A percentile compares a stretch with the other conserved stretches of the same genome.
Evolutionary conservation across 2,329 filamentous ascomycete genomes (phyloP).

Genomic region (Trichoderma arundinaceum): DNA sequence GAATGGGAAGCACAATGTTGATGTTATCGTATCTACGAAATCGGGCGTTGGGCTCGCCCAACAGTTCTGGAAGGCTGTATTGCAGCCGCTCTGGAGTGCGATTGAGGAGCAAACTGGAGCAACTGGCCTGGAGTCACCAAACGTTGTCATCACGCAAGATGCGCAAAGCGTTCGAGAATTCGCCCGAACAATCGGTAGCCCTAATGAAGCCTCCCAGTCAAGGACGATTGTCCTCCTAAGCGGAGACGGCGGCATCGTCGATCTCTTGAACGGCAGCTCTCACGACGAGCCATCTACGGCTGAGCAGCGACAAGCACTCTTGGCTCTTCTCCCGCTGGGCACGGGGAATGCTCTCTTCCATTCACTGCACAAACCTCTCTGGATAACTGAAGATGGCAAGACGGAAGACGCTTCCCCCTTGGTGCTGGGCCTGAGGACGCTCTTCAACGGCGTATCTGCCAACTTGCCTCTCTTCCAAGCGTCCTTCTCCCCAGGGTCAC

Average conservation of each 20-base stretch:
- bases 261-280: conserved; percentile 72
- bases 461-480: conserved; percentile 68
- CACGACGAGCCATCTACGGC: conserved; percentile 7
- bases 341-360: conserved; percentile 70
- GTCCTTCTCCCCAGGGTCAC: conserved; percentile 64
- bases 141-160: conserved; percentile 66
- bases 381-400: conserved; percentile 43
- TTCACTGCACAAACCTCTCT: conserved; percentile 64
- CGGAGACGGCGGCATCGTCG: conserved; percentile 85
- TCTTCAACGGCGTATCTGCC: conserved; percentile 62
- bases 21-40: conserved; percentile 70
- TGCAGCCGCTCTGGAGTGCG: conserved; percentile 61
- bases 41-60: conserved; percentile 67
- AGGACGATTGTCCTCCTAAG: conserved; percentile 75
- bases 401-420: conserved; percentile 44
- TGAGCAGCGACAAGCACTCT: conserved; percentile 45
- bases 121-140: neutral
- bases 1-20: conserved; percentile 46
- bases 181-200: conserved; percentile 45
- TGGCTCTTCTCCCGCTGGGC: conserved; percentile 65
- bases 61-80: conserved; percentile 59
- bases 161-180: conserved; percentile 69
- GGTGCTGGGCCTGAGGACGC: conserved; percentile 59
- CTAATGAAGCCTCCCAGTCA: conserved; percentile 23
- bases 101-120: conserved; percentile 42